Conservation (phyloP, 495 filamentous ascomycete species). For the Penicillium daleae region DNA sequence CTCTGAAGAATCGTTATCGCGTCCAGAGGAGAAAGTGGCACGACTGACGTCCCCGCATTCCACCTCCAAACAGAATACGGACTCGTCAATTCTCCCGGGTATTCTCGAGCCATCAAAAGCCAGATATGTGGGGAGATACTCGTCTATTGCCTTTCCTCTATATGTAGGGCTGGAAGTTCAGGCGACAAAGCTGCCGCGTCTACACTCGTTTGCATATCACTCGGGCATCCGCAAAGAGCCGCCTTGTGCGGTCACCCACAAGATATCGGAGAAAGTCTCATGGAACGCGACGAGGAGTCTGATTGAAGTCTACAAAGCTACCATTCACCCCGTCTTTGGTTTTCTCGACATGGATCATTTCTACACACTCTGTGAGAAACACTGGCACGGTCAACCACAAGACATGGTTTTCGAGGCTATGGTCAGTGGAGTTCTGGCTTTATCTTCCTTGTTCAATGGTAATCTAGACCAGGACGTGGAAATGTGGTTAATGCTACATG, state of each 20-base stretch:
- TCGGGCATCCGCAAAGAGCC: constrained; percentile 39
- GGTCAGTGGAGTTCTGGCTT: constrained; percentile 37
- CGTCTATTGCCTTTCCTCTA: constrained; percentile 47
- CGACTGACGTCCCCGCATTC: constrained; percentile 3
- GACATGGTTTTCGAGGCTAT: constrained; percentile 37
- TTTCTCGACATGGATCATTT: constrained; percentile 41
- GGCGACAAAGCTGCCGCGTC: constrained; percentile 40
- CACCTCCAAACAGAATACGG: constrained; percentile 9
- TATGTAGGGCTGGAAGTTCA: constrained; percentile 45
- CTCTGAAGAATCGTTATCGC: background rate
- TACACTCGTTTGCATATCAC: constrained; percentile 54
- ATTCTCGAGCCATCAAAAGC: constrained; percentile 31
- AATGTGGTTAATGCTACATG: constrained; percentile 34
- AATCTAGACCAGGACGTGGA: constrained; percentile 27
- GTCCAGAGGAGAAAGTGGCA: constrained; percentile 6
- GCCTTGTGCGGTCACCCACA: constrained; percentile 13
- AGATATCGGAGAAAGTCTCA: constrained; percentile 29
- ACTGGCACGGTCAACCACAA: constrained; percentile 32
- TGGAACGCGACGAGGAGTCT: constrained; percentile 29
- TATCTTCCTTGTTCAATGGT: constrained; percentile 40
- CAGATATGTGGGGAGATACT: constrained; percentile 43
- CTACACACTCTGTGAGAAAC: constrained; percentile 23
- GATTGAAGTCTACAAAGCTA: constrained; percentile 38
- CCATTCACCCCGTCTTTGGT: constrained; percentile 43
- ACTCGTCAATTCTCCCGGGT: constrained; percentile 19